Evolutionary conservation across 2,329 filamentous ascomycete species (phyloP), one percentile per base, ranked within the genome.

Genomic region (Trichoderma pleuroti): DNA sequence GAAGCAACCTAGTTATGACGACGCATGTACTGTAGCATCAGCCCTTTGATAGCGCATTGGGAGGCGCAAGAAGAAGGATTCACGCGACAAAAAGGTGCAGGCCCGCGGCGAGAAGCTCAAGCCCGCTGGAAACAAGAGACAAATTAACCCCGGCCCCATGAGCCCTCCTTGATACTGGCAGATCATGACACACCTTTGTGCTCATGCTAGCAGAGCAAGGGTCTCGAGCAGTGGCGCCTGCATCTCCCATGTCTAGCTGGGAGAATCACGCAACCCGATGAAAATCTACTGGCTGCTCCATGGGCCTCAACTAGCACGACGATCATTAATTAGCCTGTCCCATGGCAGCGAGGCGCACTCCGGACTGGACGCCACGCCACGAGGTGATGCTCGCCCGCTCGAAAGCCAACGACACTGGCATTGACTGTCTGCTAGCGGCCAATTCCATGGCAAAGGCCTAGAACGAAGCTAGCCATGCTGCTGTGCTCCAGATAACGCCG

Each of bases 161-260:
- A 66, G 49, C 26, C 32, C 68, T 59, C 64, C 67, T 68, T 54
- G 70, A 70, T 70, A 61, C 66, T 64, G 67, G 70, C 64, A 56
- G 70, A 72, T 72, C 70, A 72, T 72, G 70, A 72, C 70, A 72
- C 59, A 36, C 57, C 64, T 67, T 57, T 54, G 42, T 12, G 34
- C 57, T 65, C 49, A 63, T 65, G 49, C 60, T 62, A 36, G 49
- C 54, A 63, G 28, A 62, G 60, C 66, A 60, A 65, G 60, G 66
- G 70, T 65, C 67, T 32, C 46, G 24, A 26, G 34, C 8, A 61
- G 63, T 71, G 69, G 69, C 69, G 63, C 30, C 36, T 67, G 61
- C 63, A 39, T 32, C 62, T 26, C 67, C 63, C 24, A 68, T 63
- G 69, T 28, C 69, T 36, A 39, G 24, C 26, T 61, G 69, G 26